Conservation (phyloP, 2,329 filamentous ascomycete species). For the Nemania sp. region DNA sequence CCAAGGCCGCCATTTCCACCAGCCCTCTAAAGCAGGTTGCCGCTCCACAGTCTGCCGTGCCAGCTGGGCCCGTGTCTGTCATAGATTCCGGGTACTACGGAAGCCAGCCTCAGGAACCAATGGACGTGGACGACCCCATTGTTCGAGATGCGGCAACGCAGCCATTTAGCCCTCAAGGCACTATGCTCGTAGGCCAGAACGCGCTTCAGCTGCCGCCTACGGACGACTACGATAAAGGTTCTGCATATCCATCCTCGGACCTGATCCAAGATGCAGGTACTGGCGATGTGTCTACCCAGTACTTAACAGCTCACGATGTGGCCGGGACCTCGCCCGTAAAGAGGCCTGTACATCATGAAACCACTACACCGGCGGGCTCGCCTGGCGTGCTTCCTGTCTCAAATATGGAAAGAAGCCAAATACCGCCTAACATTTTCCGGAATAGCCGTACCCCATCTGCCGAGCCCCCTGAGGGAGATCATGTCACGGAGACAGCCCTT, state of each 20-base stretch:
- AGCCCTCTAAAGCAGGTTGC: slow-evolving; percentile 42
- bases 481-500: slow-evolving; percentile 33
- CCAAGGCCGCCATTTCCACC: slow-evolving; percentile 40
- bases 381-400: slow-evolving; percentile 24
- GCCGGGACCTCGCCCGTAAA: slow-evolving; percentile 26
- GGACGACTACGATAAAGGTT: slow-evolving; percentile 23
- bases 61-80: slow-evolving; percentile 41
- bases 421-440: slow-evolving; percentile 11
- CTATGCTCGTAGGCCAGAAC: slow-evolving; percentile 27
- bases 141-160: slow-evolving; percentile 31
- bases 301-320: slow-evolving; percentile 34
- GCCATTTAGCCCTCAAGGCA: slow-evolving; percentile 28
- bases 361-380: slow-evolving; percentile 41
- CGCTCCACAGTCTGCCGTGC: slow-evolving; percentile 36
- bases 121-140: slow-evolving; percentile 43
- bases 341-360: slow-evolving; percentile 31
- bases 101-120: slow-evolving; percentile 61
- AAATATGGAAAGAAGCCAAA: slow-evolving; percentile 24
- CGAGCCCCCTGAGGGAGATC: slow-evolving; percentile 27
- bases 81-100: slow-evolving; percentile 74
- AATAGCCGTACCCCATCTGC: slow-evolving; percentile 19
- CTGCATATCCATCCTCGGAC: slow-evolving; percentile 28
- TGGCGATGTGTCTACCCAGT: slow-evolving; percentile 34
- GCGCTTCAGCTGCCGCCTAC: slow-evolving; percentile 28
- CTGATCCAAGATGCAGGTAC: slow-evolving; percentile 25